A percentile compares a stretch with the other conserved stretches of the same genome.
Evolutionary conservation across 768 basidiomycete species (phyloP).

Genomic region (Suillus americanus): DNA sequence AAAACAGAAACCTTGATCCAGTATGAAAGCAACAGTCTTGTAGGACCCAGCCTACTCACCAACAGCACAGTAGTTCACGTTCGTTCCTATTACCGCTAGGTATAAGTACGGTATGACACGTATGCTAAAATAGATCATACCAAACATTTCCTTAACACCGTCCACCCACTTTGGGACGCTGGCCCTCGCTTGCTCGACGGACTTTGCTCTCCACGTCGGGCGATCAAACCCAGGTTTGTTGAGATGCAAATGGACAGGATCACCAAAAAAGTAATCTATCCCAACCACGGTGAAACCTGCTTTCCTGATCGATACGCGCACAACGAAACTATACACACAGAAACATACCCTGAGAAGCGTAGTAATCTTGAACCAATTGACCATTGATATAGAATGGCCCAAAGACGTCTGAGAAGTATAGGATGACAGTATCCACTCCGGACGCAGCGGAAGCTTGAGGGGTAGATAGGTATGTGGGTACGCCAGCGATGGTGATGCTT

Average conservation of each 20-base stretch:
- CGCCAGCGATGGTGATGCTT: conserved; percentile 32
- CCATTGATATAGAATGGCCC: conserved; percentile 60
- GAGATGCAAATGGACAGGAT: conserved; percentile 43
- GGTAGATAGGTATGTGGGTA: conserved; percentile 56
- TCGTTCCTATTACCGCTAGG: conserved; percentile 16
- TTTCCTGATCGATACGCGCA: neutral
- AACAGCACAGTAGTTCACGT: conserved; percentile 44
- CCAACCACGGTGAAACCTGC: conserved; percentile 60
- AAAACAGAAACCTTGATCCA: conserved; percentile 52
- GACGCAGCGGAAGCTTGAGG: conserved; percentile 27
- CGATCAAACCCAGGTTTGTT: conserved; percentile 39
- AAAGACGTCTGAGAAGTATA: conserved; percentile 61
- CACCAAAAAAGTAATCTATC: conserved; percentile 65
- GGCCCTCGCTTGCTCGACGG: conserved; percentile 35
- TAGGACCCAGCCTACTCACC: conserved; percentile 31
- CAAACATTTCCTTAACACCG: conserved; percentile 48
- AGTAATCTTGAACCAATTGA: conserved; percentile 63
- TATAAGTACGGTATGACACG: neutral
- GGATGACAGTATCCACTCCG: conserved; percentile 43
- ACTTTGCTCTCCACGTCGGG: conserved; percentile 41
- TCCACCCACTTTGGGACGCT: conserved; percentile 51
- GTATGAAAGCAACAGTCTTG: neutral
- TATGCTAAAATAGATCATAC: conserved; percentile 30
- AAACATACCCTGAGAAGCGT: conserved; percentile 52
- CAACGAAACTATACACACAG: neutral